These are phyloP conservation scores for Aspergillus olivimuriae DNA, from an alignment of 495 filamentous ascomycete species.

Conservation along the genomic window DNA sequence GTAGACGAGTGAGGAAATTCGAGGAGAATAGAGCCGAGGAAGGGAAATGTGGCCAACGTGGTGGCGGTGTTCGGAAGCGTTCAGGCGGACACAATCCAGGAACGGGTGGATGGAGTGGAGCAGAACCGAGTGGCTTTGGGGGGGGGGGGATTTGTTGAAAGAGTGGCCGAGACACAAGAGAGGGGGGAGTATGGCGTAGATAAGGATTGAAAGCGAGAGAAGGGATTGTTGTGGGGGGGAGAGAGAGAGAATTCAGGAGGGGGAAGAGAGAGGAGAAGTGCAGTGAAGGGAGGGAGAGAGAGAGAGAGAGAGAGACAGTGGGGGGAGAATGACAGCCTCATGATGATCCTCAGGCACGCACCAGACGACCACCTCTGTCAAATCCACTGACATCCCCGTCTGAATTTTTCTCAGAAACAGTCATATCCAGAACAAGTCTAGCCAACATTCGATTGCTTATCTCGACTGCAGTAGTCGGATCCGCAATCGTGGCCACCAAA, in stretches of 20 bases:
- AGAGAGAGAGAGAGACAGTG: neutral
- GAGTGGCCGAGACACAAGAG: neutral
- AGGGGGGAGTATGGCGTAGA: neutral
- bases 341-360: neutral
- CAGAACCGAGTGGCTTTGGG: neutral
- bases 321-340: too few species aligned
- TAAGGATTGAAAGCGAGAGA: constrained; percentile 1
- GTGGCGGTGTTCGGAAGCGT: neutral
- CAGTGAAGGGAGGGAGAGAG: neutral
- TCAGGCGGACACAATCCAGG: neutral
- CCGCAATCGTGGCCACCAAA: too few species aligned
- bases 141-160: neutral
- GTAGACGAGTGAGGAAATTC: neutral
- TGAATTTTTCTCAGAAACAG: too few species aligned
- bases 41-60: neutral
- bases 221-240: neutral
- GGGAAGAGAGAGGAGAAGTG: constrained; percentile 1
- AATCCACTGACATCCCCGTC: neutral
- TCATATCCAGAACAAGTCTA: neutral
- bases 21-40: neutral
- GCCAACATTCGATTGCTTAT: neutral
- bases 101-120: neutral
- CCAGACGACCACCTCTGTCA: neutral
- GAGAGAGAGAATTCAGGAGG: constrained; percentile 5
- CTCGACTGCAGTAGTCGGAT: neutral